These are phyloP conservation scores for Colletotrichum shisoi DNA, from an alignment of 2,329 filamentous ascomycete species.

Conservation along the genomic window DNA sequence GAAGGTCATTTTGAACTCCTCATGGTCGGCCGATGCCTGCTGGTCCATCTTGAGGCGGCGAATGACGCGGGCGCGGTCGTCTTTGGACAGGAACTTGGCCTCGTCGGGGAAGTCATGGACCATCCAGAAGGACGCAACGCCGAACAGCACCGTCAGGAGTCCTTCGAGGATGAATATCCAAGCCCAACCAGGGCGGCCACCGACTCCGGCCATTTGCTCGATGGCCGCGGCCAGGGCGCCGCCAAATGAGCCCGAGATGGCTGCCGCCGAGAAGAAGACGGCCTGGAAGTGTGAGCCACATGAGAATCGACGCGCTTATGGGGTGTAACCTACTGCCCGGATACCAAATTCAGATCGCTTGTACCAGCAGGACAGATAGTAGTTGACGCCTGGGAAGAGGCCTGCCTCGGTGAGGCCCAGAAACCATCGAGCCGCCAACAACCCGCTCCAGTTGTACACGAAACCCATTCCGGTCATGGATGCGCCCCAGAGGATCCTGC, in stretches of 20 bases:
- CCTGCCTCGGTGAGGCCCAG: constrained; percentile 78
- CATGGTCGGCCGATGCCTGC: constrained; percentile 77
- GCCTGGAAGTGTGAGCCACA: constrained; percentile 51
- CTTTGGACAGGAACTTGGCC: constrained; percentile 73
- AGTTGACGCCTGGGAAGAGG: constrained; percentile 78
- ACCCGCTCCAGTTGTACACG: constrained; percentile 67
- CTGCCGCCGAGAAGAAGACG: constrained; percentile 84
- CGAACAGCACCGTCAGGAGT: constrained; percentile 72
- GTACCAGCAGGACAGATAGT: constrained; percentile 87
- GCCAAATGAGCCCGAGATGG: constrained; percentile 79
- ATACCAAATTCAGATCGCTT: constrained; percentile 79
- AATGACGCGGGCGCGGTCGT: constrained; percentile 76
- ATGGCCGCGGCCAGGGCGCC: constrained; percentile 77
- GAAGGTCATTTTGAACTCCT: constrained; percentile 76
- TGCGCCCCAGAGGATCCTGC: constrained; percentile 68
- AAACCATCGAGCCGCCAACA: constrained; percentile 74
- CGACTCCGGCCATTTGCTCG: constrained; percentile 71
- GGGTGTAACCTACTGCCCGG: constrained; percentile 57
- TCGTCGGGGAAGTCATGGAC: constrained; percentile 84
- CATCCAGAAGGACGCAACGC: constrained; percentile 75
- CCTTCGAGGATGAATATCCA: constrained; percentile 78
- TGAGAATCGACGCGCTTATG: fast-evolving
- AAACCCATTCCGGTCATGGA: constrained; percentile 76
- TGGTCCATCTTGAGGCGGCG: constrained; percentile 73
- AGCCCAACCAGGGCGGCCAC: constrained; percentile 64